Evolutionary conservation across 139 green algal genomes (phyloP).

Genomic region (Coelastrella sp.): DNA sequence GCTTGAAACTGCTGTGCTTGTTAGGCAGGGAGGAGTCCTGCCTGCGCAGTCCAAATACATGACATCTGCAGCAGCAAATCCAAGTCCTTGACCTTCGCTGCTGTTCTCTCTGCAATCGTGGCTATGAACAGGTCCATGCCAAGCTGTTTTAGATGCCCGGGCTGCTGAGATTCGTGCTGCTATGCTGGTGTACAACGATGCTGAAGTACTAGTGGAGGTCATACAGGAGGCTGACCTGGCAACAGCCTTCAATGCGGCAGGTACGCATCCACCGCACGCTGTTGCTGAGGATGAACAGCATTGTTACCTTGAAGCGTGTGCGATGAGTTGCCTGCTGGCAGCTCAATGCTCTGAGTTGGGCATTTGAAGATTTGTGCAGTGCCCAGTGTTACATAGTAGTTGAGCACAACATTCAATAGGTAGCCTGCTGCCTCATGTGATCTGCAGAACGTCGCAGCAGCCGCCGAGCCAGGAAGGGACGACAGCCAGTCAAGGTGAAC

Average conservation of each 20-base stretch:
- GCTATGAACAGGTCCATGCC: background rate
- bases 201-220: slow-evolving; percentile 42
- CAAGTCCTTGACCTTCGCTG: background rate
- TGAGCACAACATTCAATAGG: too few species aligned
- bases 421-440: background rate
- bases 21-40: too few species aligned
- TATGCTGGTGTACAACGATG: slow-evolving; percentile 41
- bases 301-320: too few species aligned
- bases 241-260: slow-evolving; percentile 29
- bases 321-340: too few species aligned
- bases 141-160: background rate
- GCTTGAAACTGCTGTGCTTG: too few species aligned
- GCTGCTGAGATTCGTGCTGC: slow-evolving; percentile 13
- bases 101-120: background rate
- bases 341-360: too few species aligned
- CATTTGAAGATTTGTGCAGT: too few species aligned
- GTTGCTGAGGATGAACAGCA: too few species aligned
- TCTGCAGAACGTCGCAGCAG: slow-evolving; percentile 24
- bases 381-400: too few species aligned
- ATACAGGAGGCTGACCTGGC: slow-evolving; percentile 29
- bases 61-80: too few species aligned
- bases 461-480: slow-evolving; percentile 51
- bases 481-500: slow-evolving; percentile 56
- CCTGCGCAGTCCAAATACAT: too few species aligned
- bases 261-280: too few species aligned